Evolutionary conservation across 495 filamentous ascomycete genomes (phyloP), one percentile per base, ranked within the genome.

Genomic region (Aspergillus conjunctus): DNA sequence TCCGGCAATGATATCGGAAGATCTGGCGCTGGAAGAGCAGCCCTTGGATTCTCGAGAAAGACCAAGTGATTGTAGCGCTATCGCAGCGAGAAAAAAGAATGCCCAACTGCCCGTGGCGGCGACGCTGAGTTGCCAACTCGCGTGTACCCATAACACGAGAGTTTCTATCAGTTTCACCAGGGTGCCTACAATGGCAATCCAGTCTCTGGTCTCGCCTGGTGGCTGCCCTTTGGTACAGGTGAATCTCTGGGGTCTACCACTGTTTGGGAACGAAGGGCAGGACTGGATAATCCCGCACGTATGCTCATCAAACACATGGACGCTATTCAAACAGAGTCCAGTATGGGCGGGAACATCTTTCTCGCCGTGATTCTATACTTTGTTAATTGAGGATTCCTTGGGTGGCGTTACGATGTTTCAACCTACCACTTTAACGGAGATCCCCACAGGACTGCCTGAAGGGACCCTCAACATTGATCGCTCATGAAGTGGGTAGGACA

Each of bases 71-170:
- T 45, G 43, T n/a, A 45, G 43, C 11, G 17, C 43, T 1, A 45
- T 45, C 43, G 43, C 43, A n/a, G 43, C 43, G 1, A 45, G 12
- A 7, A 45, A 45, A n/a, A 45, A 45, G 43, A 45, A 45, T 3
- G 43, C 43, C 43, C 43, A 45, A 3, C 43, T 45, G 1, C 43
- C 43, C 43, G 43, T 45, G 2, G 43, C 12, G 43, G 43, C 43
- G 43, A 45, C 11, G 43, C 43, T 45, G 43, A 45, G 43, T n/a
- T 45, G 43, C 43, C 43, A 45, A n/a, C 43, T n/a, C 43, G 43
- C 43, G 4, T 45, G 43, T 14, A 45, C 17, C 43, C 43, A 45
- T 3, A 45, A 45, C 43, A 45, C 43, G 11, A n/a, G 1, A 45
- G 43, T 45, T n/a, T 45, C 43, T n/a, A 45, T n/a, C 11, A 45